Evolutionary conservation across 1,284 basidiomycete species (phyloP).

Genomic region (Ustilago sp.): DNA sequence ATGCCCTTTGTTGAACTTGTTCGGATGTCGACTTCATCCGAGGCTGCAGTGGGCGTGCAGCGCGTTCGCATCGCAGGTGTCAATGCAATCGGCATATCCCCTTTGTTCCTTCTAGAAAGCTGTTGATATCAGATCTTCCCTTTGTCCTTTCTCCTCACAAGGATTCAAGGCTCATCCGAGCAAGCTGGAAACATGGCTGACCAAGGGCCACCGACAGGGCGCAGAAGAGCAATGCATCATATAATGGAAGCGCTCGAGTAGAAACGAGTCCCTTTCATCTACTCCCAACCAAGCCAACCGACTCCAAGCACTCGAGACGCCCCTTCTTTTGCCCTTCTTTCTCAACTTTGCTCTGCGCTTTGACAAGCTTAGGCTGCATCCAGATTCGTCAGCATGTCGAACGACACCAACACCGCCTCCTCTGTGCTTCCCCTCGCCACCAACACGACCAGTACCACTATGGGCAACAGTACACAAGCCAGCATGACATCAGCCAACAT

Average conservation of each 20-base stretch:
- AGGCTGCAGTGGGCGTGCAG: not conserved
- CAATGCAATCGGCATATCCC: not conserved
- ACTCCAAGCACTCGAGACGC: not conserved
- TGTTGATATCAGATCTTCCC: not conserved
- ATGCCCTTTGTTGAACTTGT: constrained; percentile 14
- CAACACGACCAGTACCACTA: not conserved
- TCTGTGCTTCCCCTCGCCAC: not conserved
- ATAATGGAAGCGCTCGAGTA: no score
- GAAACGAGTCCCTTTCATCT: not conserved
- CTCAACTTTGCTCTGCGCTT: not conserved
- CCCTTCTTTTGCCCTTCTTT: not conserved
- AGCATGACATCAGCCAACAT: constrained; percentile 5
- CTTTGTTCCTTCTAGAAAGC: constrained; percentile 2
- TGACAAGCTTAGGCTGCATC: not conserved
- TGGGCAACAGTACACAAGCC: not conserved
- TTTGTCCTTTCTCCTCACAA: not conserved
- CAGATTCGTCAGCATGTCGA: not conserved
- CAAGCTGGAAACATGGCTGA: not conserved
- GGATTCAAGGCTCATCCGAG: not conserved
- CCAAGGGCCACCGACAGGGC: no score
- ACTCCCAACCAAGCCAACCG: not conserved
- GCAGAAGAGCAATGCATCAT: no score
- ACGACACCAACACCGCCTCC: constrained; percentile 7
- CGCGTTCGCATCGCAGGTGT: not conserved
- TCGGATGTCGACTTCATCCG: not conserved